phyloP scores from a whole-genome alignment of 352 stramenopile species.

The Pythium phragmitis region DNA sequence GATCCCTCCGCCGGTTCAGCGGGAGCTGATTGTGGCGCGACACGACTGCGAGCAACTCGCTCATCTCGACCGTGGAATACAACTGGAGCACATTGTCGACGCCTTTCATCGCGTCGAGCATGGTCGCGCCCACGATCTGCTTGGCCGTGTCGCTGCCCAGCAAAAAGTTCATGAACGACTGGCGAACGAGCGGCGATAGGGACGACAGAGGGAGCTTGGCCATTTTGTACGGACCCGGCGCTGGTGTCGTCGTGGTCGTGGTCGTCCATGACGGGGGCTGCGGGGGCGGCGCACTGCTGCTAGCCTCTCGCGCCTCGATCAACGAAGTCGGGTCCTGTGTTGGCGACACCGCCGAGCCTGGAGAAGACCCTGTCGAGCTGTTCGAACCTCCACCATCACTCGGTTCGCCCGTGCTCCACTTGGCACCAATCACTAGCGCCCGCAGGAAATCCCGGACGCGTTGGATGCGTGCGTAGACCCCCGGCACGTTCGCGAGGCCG shows the following conservation, averaged over 20 bases:
- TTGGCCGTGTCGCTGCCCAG: conserved; percentile 5
- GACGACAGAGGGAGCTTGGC: background rate
- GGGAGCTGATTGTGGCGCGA: conserved; percentile 8
- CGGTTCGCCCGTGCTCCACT: background rate
- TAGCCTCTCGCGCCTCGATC: conserved; percentile 13
- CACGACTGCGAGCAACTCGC: conserved; percentile 14
- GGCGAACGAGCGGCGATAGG: conserved; percentile 11
- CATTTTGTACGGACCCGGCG: conserved; percentile 10
- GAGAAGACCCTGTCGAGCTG: too few relatives aligned
- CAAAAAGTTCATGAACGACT: conserved; percentile 20
- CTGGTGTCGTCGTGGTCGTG: background rate
- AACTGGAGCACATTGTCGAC: conserved; percentile 12
- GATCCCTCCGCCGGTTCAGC: conserved; percentile 15
- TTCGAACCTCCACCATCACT: too few relatives aligned
- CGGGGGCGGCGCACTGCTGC: background rate
- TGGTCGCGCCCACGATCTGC: background rate
- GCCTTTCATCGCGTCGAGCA: conserved; percentile 1
- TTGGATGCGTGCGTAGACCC: conserved; percentile 36
- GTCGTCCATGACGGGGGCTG: background rate
- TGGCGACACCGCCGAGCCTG: too few relatives aligned
- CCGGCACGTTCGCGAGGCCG: conserved; percentile 31
- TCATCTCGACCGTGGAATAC: conserved; percentile 17
- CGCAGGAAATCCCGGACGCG: conserved; percentile 14
- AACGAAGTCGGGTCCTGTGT: background rate
- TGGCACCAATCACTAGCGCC: conserved; percentile 7